Evolutionary conservation across 2,329 filamentous ascomycete species (phyloP).

Genomic region (Leptographium flavum): DNA sequence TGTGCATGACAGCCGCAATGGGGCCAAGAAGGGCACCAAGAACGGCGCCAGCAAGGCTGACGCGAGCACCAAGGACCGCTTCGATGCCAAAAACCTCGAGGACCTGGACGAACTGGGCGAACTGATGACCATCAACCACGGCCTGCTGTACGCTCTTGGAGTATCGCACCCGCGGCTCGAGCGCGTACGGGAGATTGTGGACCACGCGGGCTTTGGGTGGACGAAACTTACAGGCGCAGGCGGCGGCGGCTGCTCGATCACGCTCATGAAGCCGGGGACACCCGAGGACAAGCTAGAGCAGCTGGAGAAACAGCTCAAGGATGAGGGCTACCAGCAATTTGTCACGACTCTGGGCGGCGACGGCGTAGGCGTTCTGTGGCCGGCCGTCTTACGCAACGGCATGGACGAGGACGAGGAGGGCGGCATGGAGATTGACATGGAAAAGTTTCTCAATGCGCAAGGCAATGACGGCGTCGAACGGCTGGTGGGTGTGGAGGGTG

Average conservation of each 20-base stretch:
- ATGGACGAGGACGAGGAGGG: constrained; percentile 64
- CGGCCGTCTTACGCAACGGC: constrained; percentile 77
- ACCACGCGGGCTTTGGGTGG: constrained; percentile 83
- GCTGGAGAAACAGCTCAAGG: constrained; percentile 50
- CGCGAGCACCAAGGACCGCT: constrained; percentile 29
- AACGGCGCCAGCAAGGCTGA: no score
- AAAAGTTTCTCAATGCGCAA: constrained; percentile 66
- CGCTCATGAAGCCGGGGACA: constrained; percentile 59
- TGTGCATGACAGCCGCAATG: constrained; percentile 42
- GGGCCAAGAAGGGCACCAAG: constrained; percentile 17
- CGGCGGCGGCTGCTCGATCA: constrained; percentile 91
- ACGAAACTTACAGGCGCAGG: constrained; percentile 94
- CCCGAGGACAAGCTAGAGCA: constrained; percentile 39
- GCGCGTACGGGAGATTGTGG: constrained; percentile 78
- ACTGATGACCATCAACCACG: constrained; percentile 87
- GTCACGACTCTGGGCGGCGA: constrained; percentile 84
- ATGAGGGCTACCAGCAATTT: constrained; percentile 70
- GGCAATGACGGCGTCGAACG: constrained; percentile 76
- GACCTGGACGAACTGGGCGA: constrained; percentile 66
- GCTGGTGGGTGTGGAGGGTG: constrained; percentile 66
- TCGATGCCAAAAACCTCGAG: constrained; percentile 44
- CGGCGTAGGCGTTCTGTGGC: constrained; percentile 87
- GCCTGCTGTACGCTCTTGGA: constrained; percentile 75
- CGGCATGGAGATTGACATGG: constrained; percentile 84
- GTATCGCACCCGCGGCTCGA: constrained; percentile 92